These are phyloP conservation scores for Penicillium antarcticum DNA, from an alignment of 495 filamentous ascomycete species.

Conservation along the genomic window DNA sequence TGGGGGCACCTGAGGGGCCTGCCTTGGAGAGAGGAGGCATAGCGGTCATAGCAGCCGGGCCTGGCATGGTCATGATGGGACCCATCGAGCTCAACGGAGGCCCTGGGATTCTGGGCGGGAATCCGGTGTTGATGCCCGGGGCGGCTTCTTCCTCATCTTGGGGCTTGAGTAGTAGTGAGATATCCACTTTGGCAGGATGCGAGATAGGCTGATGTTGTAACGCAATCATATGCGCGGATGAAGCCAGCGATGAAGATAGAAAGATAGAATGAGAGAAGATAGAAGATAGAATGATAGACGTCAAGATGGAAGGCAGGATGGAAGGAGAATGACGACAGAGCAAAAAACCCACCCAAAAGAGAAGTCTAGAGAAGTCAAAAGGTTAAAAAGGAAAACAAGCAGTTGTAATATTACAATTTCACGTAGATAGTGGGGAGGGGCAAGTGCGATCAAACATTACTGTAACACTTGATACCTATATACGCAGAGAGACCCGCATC, in stretches of 20 bases:
- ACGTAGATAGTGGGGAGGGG: no score
- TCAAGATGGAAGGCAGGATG: constrained; percentile 8
- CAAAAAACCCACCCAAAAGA: not conserved
- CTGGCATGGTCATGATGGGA: constrained; percentile 28
- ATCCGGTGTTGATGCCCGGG: constrained; percentile 47
- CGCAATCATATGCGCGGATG: constrained; percentile 51
- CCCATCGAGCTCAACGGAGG: constrained; percentile 34
- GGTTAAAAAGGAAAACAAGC: no score
- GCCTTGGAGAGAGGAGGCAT: constrained; percentile 32
- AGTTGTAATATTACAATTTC: no score
- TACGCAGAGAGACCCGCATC: constrained; percentile 18
- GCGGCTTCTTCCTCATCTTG: constrained; percentile 76
- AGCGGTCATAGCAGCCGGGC: constrained; percentile 25
- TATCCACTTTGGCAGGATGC: constrained; percentile 78
- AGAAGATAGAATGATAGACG: not conserved
- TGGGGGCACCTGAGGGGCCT: constrained; percentile 36
- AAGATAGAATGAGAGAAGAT: not conserved
- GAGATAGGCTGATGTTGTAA: constrained; percentile 46
- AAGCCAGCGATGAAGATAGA: constrained; percentile 2
- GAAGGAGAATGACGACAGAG: constrained; percentile 12
- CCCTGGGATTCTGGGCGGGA: constrained; percentile 50
- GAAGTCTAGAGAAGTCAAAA: constrained; percentile 1
- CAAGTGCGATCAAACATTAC: no score
- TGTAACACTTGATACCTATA: no score
- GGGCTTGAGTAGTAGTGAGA: constrained; percentile 75